phyloP scores from a whole-genome alignment of 441 rosid species.

The Euphorbia schlechtendalii region DNA sequence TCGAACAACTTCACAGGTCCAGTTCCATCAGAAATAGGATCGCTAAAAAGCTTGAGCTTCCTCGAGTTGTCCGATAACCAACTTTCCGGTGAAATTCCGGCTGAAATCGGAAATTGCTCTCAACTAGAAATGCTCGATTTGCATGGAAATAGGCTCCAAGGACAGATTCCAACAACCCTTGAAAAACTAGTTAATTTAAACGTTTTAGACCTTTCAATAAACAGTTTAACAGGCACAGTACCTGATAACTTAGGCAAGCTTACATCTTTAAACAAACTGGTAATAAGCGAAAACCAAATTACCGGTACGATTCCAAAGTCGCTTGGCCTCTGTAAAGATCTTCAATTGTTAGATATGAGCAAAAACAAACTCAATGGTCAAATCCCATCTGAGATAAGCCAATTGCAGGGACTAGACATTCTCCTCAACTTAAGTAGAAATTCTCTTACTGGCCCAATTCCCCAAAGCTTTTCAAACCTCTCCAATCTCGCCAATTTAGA shows the following conservation, averaged over 20 bases:
- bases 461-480: constrained; percentile 46
- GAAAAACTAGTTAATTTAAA: constrained; percentile 41
- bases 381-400: constrained; percentile 50
- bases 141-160: constrained; percentile 42
- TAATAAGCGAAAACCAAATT: constrained; percentile 43
- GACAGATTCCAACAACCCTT: constrained; percentile 45
- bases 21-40: constrained; percentile 48
- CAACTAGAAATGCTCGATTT: constrained; percentile 64
- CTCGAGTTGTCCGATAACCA: constrained; percentile 58
- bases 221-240: constrained; percentile 40
- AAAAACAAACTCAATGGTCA: constrained; percentile 46
- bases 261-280: constrained; percentile 48
- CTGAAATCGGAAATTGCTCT: constrained; percentile 49
- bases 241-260: constrained; percentile 55
- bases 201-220: constrained; percentile 54
- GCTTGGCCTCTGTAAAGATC: constrained; percentile 48
- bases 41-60: constrained; percentile 42
- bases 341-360: constrained; percentile 62
- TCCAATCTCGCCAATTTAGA: constrained; percentile 61
- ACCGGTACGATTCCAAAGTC: constrained; percentile 50
- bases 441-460: constrained; percentile 47
- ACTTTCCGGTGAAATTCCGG: constrained; percentile 49
- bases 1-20: constrained; percentile 48
- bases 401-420: constrained; percentile 50
- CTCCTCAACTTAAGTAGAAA: constrained; percentile 60